Base-by-base conservation (phyloP, 2,329 filamentous ascomycete genomes). In the Colletotrichum musicola region DNA sequence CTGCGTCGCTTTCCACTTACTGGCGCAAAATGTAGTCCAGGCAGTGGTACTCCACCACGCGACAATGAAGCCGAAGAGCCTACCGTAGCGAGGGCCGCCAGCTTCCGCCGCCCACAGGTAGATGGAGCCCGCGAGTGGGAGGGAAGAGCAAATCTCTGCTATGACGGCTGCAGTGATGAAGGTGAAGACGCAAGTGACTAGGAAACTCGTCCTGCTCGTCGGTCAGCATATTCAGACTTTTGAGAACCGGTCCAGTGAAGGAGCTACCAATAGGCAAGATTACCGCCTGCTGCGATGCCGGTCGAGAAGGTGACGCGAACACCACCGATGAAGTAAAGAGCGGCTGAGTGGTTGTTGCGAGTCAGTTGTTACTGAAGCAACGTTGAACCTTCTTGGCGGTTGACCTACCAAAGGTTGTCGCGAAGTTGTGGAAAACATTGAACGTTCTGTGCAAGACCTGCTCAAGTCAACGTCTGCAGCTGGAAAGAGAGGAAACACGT, bases 11-110 rank as follows among this genome's bases (percentile, higher is more conserved):
- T 30, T 9, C 27, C 2, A 7, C 27, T 30, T 10, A 35, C 84
- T 86, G 3, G 84, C 84, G 74, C 84, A 86, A 64, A 86, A 86
- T 0, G 84, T 89, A 2, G 87, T 89, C 87, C 87, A 89, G 1
- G 88, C 87, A 0, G 87, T 89, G 0, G 86, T 88, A 72, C 84
- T 87, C 87, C 87, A 89, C 87, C 87, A 89, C 0, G 87, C 87
- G n/a, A 89, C 87, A n/a, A 88, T 77, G 74, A 88, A 89, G 18
- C 87, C 87, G 62, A 89, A 82, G 0, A 89, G 77, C 30, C 87
- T 77, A n/a, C 87, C 86, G 71, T 80, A 89, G 22, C 81, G 80
- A 27, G 82, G 84, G 5, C 87, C 87, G 50, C 86, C 87, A 18
- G 86, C 81, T 71, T 89, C 87, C 47, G 87, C 87, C n/a, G 87